Base-by-base conservation (phyloP, 2,329 filamentous ascomycete species). In the Xylaria sp. region DNA sequence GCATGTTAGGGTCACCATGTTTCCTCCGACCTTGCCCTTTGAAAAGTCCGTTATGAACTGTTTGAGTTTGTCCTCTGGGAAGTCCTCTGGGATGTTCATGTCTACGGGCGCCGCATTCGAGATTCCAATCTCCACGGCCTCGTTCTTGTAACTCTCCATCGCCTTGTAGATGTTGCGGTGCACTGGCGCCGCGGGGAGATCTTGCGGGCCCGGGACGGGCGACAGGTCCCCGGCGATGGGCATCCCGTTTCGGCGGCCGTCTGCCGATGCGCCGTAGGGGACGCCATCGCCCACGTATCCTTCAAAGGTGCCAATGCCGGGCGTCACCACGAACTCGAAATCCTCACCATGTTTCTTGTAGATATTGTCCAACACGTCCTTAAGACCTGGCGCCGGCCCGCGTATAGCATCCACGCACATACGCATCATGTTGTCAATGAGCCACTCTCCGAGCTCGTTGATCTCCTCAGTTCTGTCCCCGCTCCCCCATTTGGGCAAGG, bases 11-110 rank as follows among this genome's bases (percentile, higher is more conserved):
- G 72, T 74, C 25, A 74, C 48, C 58, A 69, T 27, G 25, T 74
- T 74, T 1, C 73, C 73, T 1, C 73, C 73, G 9, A 74, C 69
- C 1, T 53, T 62, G 21, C 73, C 72, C 12, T 66, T 54, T 13
- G 73, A 50, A 40, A 68, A 74, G 3, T 44, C 65, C 13, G 6
- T 13, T 37, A 74, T 42, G 64, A 74, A 73, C 27, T 61, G 9
- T 35, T 60, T 21, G 23, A 74, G 65, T 5, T 50, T 13, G 1
- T 66, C 65, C 2, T 74, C 65, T 4, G 73, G 73, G 65, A 74
- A 74, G 44, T 55, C 57, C 57, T 74, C 73, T 12, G 71, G 64
- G 59, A 74, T 74, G 21, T 74, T 74, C 72, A 74, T 74, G 59
- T 74, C 73, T 3, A 74, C 71, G 9, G 73, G 73, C 12, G 73